Evolutionary conservation across 176 grass and related monocot species (phyloP), one percentile per base, ranked within the genome.

Genomic region (Carex myosuroides): DNA sequence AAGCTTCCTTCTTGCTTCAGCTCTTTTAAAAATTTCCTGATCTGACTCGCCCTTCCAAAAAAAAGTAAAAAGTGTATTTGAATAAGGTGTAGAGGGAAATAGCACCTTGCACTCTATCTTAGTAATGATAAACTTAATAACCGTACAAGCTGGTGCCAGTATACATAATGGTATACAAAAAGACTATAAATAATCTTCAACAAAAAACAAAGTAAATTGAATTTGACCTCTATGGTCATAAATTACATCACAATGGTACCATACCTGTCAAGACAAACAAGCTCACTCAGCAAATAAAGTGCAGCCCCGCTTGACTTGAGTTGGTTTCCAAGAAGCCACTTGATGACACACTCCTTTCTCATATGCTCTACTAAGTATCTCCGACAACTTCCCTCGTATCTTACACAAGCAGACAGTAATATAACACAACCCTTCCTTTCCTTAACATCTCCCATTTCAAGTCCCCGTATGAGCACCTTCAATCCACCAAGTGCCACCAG

Each of bases 231-330:
- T 79, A 65, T 63, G 56, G 17, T 84, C 16, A 32, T 54, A 66
- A 88, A 57, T 55, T 29, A 77, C 24, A 75, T 30, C 17, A 82
- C 53, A 85, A 42, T 48, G 17, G 21, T 30, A 64, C 56, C 61
- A 84, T 85, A 99, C 96, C 96, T 99, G 84, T 88, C 91, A 79
- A 99, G 93, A 84, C 96, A 95, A 32, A 90, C 22, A 39, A 99
- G 89, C 80, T 99, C 96, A 35, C 85, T 94, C 56, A 99, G 79
- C 78, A 99, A 89, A 67, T 87, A 89, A 81, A 99, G 91, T 22
- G 93, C 91, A 5, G 81, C 88, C 53, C 86, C 85, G 78, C 81
- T 95, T 39, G 91, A 84, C 79, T 88, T 97, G 53, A 89, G 73
- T 57, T 95, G 93, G 89, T 92, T 93, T 46, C 91, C 87, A 58